Evolutionary conservation across 2,329 filamentous ascomycete species (phyloP), one percentile per base, ranked within the genome.

Genomic region (Pseudogymnoascus sp.): DNA sequence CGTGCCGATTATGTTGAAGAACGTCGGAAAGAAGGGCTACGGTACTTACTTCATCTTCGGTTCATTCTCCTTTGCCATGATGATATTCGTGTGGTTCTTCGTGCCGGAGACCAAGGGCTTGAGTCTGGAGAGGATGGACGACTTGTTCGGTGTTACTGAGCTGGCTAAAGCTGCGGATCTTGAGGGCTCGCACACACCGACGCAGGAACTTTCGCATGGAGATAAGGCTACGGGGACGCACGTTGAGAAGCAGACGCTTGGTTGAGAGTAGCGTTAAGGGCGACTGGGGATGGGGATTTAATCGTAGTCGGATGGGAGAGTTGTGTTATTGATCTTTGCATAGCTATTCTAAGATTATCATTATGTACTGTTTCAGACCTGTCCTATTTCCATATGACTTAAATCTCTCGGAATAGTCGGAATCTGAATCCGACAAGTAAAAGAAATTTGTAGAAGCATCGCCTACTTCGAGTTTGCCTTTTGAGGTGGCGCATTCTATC

Each of bases 11-110:
- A 90, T 90, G 87, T 79, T 90, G 70, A 79, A 79, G 76, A 82
- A 76, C 13, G 79, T 81, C 70, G 78, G 78, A 19, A 67, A 73
- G 23, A 73, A 73, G 23, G 77, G 78, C 5, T 80, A 78, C 62
- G 85, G 84, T 31, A 86, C 86, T 28, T 90, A 89, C 75, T 82
- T 90, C 72, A 85, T 89, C 70, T 90, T 89, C 73, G 82, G 85
- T 8, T 81, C 75, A 63, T 90, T 90, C 74, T 87, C 85, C 73
- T 80, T 86, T 69, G 72, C 79, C 69, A 89, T 90, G 83, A 83
- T 83, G 39, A 39, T 69, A 19, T 68, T 69, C 16, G 68, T 69
- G 7, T 72, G 65, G 71, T 76, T 76, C 62, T 68, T 75, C 2
- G 72, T 77, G 16, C 88, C 88, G 0, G 88, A 90, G 76, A 90